Conservation (phyloP, 1,284 basidiomycete species). For the Apiotrichum brassicae region DNA sequence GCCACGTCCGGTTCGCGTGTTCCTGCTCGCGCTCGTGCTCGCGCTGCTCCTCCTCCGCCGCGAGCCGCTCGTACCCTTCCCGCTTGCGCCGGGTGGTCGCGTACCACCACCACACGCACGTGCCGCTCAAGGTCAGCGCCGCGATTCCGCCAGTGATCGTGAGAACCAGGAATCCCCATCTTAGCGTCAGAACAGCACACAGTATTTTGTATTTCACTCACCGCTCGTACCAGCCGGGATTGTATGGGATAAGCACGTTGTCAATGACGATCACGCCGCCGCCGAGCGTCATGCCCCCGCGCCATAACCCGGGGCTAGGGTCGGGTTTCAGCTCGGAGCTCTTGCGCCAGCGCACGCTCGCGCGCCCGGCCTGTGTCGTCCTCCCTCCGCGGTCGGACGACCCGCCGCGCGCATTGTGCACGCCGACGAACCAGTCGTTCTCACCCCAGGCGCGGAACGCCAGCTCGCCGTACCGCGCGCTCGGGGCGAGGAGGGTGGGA, state of each 20-base stretch:
- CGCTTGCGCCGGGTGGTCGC: conserved; percentile 4
- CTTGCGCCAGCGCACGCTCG: conserved; percentile 53
- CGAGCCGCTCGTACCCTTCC: conserved; percentile 13
- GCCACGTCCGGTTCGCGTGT: conserved; percentile 11
- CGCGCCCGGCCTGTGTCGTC: conserved; percentile 72
- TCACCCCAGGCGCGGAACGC: conserved; percentile 59
- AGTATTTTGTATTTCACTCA: background rate
- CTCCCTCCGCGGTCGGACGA: conserved; percentile 67
- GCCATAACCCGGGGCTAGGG: conserved; percentile 21
- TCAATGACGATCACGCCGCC: conserved; percentile 90
- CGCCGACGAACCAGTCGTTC: conserved; percentile 67
- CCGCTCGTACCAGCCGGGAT: conserved; percentile 70
- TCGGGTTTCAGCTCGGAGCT: conserved; percentile 10
- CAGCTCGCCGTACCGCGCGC: conserved; percentile 68
- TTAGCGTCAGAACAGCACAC: conserved; percentile 3
- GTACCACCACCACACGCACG: conserved; percentile 62
- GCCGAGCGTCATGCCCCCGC: conserved; percentile 45
- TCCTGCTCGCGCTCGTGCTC: conserved; percentile 10
- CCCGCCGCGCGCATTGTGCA: conserved; percentile 72
- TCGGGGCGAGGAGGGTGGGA: conserved; percentile 60
- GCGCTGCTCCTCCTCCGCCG: conserved; percentile 6
- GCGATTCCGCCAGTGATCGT: conserved; percentile 54
- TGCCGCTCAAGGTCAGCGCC: conserved; percentile 53
- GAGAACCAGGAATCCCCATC: conserved; percentile 40
- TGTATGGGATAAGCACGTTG: conserved; percentile 72